Evolutionary conservation across 2,329 filamentous ascomycete species (phyloP).

Genomic region (Colletotrichum neosansevieriae): DNA sequence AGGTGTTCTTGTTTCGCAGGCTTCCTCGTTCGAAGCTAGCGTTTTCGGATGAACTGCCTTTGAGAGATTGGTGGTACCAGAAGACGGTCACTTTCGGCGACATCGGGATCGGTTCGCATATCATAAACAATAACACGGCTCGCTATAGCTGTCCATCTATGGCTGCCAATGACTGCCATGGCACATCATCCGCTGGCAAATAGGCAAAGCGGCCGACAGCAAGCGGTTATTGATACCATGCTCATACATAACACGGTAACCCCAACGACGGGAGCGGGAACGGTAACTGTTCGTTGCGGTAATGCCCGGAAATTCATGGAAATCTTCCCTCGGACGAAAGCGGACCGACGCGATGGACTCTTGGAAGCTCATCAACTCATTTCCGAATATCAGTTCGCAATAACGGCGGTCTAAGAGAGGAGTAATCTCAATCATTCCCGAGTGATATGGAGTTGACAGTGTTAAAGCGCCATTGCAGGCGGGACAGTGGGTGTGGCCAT

Average conservation of each 20-base stretch:
- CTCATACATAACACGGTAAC: slow-evolving; percentile 6
- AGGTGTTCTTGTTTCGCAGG: neutral
- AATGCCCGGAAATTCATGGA: neutral
- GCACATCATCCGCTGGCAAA: slow-evolving; percentile 1
- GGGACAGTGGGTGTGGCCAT: too few relatives aligned
- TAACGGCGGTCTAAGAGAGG: neutral
- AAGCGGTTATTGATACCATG: slow-evolving; percentile 17
- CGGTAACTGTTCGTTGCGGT: neutral
- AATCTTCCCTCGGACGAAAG: neutral
- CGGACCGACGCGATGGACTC: neutral
- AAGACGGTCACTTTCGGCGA: slow-evolving; percentile 2
- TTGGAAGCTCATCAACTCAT: neutral
- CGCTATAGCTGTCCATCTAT: slow-evolving; percentile 16
- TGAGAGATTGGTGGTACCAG: slow-evolving; percentile 12
- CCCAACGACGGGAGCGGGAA: neutral
- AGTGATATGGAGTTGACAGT: neutral
- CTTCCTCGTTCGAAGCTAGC: slow-evolving; percentile 15
- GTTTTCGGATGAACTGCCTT: slow-evolving; percentile 27
- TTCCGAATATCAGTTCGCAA: neutral
- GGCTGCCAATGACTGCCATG: neutral
- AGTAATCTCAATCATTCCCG: neutral
- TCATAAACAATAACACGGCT: slow-evolving; percentile 15
- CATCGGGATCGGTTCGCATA: neutral
- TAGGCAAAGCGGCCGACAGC: slow-evolving; percentile 15
- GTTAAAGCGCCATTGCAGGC: too few relatives aligned